These are phyloP conservation scores for Teunomyces funiuensis DNA, from an alignment of 805 yeast species.

Conservation along the genomic window DNA sequence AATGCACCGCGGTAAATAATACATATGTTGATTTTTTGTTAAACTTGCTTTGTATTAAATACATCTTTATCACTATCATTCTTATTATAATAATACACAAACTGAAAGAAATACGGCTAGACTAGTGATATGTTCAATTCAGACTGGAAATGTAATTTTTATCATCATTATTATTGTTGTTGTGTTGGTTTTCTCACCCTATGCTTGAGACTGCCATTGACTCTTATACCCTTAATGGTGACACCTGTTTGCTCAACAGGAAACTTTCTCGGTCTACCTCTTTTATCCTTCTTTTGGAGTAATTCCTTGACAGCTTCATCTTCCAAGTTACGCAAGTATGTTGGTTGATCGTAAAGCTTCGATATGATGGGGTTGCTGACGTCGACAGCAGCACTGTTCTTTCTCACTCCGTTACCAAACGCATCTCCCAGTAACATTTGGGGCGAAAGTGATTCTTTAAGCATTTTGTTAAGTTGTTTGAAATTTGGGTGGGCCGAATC, in stretches of 20 bases:
- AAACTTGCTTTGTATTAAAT: not conserved
- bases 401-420: slow-evolving; percentile 2
- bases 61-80: no score
- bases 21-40: no score
- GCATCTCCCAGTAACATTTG: slow-evolving; percentile 4
- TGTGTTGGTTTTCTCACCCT: slow-evolving; percentile 7
- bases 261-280: slow-evolving; percentile 53
- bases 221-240: slow-evolving; percentile 43
- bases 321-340: slow-evolving; percentile 27
- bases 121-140: not conserved
- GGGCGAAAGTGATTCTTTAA: slow-evolving; percentile 15
- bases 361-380: slow-evolving; percentile 10
- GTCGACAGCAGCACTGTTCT: slow-evolving; percentile 5
- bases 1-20: no score
- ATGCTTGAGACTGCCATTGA: slow-evolving; percentile 28
- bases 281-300: slow-evolving; percentile 40
- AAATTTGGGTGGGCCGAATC: slow-evolving; percentile 43
- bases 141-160: no score
- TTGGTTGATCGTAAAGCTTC: slow-evolving; percentile 28
- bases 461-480: slow-evolving; percentile 36
- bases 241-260: slow-evolving; percentile 47
- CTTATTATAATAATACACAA: not conserved
- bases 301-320: slow-evolving; percentile 36
- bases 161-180: not conserved
- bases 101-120: not conserved